These are phyloP conservation scores for Vanrija sp. DNA, from an alignment of 1,284 basidiomycete species.

Conservation along the genomic window DNA sequence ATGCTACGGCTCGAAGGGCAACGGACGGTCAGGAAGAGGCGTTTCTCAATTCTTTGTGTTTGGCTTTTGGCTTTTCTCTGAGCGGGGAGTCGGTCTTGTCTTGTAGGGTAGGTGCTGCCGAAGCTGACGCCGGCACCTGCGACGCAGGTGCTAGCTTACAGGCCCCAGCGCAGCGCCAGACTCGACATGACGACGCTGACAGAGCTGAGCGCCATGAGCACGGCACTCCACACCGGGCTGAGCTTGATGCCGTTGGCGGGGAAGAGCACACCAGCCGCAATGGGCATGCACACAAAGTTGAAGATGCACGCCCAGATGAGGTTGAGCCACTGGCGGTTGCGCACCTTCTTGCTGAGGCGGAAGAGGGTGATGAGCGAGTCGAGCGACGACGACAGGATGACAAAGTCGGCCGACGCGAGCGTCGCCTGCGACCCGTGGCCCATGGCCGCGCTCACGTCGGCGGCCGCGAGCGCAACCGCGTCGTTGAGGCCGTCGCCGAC, in stretches of 20 bases:
- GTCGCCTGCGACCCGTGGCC: slow-evolving; percentile 96
- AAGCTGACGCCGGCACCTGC: no score
- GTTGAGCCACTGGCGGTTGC: slow-evolving; percentile 77
- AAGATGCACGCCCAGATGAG: slow-evolving; percentile 90
- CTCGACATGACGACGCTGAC: slow-evolving; percentile 95
- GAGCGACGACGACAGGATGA: slow-evolving; percentile 92
- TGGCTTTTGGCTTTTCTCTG: no score
- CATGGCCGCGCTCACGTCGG: slow-evolving; percentile 91
- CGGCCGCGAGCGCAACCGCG: slow-evolving; percentile 90
- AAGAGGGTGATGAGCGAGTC: slow-evolving; percentile 94
- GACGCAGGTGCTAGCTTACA: slow-evolving; percentile 54
- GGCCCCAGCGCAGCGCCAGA: slow-evolving; percentile 81
- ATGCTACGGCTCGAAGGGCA: no score
- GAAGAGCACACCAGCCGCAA: slow-evolving; percentile 94
- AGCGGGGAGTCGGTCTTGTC: no score
- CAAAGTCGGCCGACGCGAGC: slow-evolving; percentile 94
- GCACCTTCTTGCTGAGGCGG: slow-evolving; percentile 82
- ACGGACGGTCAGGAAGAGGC: no score
- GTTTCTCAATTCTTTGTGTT: no score
- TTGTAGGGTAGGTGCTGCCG: no score
- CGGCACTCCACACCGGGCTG: slow-evolving; percentile 96
- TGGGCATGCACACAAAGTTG: slow-evolving; percentile 90
- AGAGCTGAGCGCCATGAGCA: slow-evolving; percentile 97
- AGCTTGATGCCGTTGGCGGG: slow-evolving; percentile 80
- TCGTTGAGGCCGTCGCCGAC: slow-evolving; percentile 99